phyloP scores from a whole-genome alignment of 352 stramenopile species.

The Phytophthora pluvialis region DNA sequence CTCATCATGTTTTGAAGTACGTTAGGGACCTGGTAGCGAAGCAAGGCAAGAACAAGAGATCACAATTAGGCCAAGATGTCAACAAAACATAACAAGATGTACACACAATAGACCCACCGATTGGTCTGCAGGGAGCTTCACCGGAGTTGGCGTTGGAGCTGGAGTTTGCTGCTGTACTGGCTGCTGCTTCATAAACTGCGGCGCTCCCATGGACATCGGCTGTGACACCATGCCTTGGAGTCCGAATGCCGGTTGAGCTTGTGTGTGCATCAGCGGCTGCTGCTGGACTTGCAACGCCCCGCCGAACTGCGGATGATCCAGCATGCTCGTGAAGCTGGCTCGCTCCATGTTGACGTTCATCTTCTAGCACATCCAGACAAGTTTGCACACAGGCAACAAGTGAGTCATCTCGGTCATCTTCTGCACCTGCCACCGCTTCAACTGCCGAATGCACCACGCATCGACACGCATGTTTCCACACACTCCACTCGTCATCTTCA shows the following conservation, averaged over 20 bases:
- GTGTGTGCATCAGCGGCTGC: conserved; percentile 30
- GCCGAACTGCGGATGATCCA: conserved; percentile 40
- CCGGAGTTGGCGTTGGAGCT: conserved; percentile 13
- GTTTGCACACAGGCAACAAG: conserved; percentile 35
- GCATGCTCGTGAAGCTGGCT: conserved; percentile 38
- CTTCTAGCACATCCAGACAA: conserved; percentile 37
- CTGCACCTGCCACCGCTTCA: background rate
- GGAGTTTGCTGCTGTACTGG: conserved; percentile 21
- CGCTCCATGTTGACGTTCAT: conserved; percentile 55
- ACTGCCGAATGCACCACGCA: conserved; percentile 10
- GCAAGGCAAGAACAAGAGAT: background rate
- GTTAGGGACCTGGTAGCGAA: conserved; percentile 35
- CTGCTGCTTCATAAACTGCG: conserved; percentile 36
- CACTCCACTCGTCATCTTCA: background rate
- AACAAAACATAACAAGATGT: background rate
- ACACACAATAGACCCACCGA: conserved; percentile 24
- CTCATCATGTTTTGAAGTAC: conserved; percentile 47
- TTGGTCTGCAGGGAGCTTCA: conserved; percentile 35
- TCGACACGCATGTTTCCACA: conserved; percentile 7
- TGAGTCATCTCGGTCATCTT: conserved; percentile 33
- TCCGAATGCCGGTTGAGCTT: conserved; percentile 24
- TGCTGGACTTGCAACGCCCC: conserved; percentile 34
- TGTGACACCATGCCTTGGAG: conserved; percentile 35
- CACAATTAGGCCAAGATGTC: conserved; percentile 10
- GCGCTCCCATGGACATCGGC: conserved; percentile 25